Evolutionary conservation across 2,329 filamentous ascomycete genomes (phyloP), one percentile per base, ranked within the genome.

Genomic region (Pseudogymnoascus sp.): DNA sequence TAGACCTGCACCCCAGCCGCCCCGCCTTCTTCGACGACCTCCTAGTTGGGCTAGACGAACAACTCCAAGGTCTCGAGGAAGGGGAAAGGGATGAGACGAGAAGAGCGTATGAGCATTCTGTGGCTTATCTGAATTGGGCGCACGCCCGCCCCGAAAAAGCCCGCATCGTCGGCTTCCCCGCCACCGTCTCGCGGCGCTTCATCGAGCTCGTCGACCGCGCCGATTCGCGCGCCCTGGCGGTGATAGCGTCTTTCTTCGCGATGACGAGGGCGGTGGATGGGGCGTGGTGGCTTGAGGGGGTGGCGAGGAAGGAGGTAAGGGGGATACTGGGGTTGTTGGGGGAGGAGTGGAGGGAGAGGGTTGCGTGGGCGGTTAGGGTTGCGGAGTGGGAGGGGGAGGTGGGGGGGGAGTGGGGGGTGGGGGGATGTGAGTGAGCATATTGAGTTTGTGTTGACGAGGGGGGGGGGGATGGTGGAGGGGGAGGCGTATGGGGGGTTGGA

Each of bases 281-380:
- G 14, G 77, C 86, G 14, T 91, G 88, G 88, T 91, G 88, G 88
- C 77, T 90, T 28, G 80, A 85, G 19, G 86, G 87, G 41, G 86
- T 89, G 70, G 83, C 86, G 6, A 81, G 82, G 14, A 81, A 85
- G 63, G 85, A 90, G 69, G 83, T 90, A 14, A 82, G 85, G 71
- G 86, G 87, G 4, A 73, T 74, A 11, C 66, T 68, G n/a, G 64
- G 64, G 11, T 43, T 74, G 6, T 28, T 75, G 3, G 71, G 72
- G 11, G 34, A 54, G 36, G 69, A 70, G 34, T 74, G 72, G 72
- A 71, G 69, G 69, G 65, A 66, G 5, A 72, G 69, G 63, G 72
- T 75, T 69, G 69, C 73, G 7, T 75, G 73, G 73, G 61, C 73
- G 2, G 41, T 74, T 34, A 65, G 62, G 28, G 68, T 75, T 63